Evolutionary conservation across 2,329 filamentous ascomycete species (phyloP).

Genomic region (Fusarium odoratissimum): DNA sequence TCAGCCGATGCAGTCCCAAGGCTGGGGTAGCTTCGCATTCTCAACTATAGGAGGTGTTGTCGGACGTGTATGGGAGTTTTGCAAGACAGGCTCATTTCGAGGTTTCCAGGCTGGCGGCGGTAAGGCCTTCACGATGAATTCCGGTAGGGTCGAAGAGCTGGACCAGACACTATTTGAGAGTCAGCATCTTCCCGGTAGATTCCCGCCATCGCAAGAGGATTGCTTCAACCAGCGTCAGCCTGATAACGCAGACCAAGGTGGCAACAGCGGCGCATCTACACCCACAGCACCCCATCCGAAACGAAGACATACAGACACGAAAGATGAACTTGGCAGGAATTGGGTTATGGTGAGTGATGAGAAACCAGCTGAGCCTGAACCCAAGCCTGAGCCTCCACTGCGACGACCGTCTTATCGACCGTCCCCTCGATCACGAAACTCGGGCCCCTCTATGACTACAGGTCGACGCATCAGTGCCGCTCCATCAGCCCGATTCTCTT

Average conservation of each 20-base stretch:
- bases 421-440: slow-evolving; percentile 49
- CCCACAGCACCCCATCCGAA: slow-evolving; percentile 62
- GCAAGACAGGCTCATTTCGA: slow-evolving; percentile 76
- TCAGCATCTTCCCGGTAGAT: slow-evolving; percentile 45
- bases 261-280: slow-evolving; percentile 53
- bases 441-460: slow-evolving; percentile 48
- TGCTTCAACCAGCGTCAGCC: slow-evolving; percentile 16
- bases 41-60: slow-evolving; percentile 74
- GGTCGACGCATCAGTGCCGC: slow-evolving; percentile 59
- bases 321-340: slow-evolving; percentile 71
- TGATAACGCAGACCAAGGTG: slow-evolving; percentile 43
- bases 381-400: slow-evolving; percentile 42
- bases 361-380: slow-evolving; percentile 30
- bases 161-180: slow-evolving; percentile 34
- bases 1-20: slow-evolving; percentile 48
- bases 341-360: slow-evolving; percentile 76
- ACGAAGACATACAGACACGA: slow-evolving; percentile 63
- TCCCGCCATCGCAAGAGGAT: slow-evolving; percentile 48
- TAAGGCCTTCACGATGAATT: slow-evolving; percentile 70
- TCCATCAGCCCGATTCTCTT: slow-evolving; percentile 47
- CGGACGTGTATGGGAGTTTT: slow-evolving; percentile 88
- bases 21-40: slow-evolving; percentile 70
- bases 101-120: slow-evolving; percentile 92
- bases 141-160: slow-evolving; percentile 39
- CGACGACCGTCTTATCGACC: slow-evolving; percentile 41